Conservation (phyloP, 2,329 filamentous ascomycete genomes). For the Fusarium zealandicum region DNA sequence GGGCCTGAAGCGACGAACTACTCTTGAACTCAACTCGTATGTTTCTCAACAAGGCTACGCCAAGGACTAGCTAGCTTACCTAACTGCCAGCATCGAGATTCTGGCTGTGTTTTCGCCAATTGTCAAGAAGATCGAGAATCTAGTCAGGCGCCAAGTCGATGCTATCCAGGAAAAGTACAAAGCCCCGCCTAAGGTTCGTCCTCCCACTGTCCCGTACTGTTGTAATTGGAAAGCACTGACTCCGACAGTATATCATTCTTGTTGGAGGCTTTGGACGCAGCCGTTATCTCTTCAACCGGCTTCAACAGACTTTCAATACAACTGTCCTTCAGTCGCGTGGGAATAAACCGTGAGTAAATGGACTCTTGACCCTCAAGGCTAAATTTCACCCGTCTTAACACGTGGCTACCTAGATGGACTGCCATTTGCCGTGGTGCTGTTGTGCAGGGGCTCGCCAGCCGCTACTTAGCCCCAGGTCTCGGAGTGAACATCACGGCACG, state of each 20-base stretch:
- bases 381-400: no score
- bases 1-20: constrained; percentile 7
- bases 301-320: constrained; percentile 10
- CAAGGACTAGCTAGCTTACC: rapidly evolving
- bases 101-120: constrained; percentile 35
- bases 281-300: constrained; percentile 36
- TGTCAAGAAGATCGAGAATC: constrained; percentile 16
- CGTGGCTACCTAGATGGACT: constrained; percentile 46
- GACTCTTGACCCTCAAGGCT: no score
- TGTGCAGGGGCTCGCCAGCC: constrained; percentile 29
- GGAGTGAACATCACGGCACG: constrained; percentile 28
- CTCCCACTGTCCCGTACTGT: no score
- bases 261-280: constrained; percentile 51
- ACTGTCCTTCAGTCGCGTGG: constrained; percentile 44
- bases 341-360: constrained; percentile 44
- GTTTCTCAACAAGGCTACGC: rapidly evolving
- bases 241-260: constrained; percentile 46
- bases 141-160: constrained; percentile 39
- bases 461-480: neutral
- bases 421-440: constrained; percentile 48
- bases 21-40: constrained; percentile 12
- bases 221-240: neutral
- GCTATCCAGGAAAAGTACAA: constrained; percentile 25
- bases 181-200: constrained; percentile 39
- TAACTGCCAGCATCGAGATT: constrained; percentile 26